A percentile compares a stretch with the other conserved stretches of the same genome.
These are phyloP conservation scores for Saturnispora kantuleensis DNA, from an alignment of 805 yeast genomes.

Conservation along the genomic window DNA sequence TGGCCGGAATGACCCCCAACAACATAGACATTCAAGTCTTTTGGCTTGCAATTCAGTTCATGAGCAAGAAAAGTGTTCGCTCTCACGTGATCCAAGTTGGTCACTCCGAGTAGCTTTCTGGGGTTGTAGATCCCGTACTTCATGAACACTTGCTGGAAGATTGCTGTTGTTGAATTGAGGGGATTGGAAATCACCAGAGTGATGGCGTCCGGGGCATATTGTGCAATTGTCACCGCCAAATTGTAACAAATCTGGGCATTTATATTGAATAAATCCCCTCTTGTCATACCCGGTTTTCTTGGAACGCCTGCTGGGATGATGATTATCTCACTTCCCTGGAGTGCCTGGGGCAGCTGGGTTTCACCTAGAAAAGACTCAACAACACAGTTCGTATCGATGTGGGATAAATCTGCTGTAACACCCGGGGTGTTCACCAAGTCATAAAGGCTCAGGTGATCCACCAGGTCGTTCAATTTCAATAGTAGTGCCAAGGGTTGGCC, in stretches of 20 bases:
- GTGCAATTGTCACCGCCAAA: conserved; percentile 67
- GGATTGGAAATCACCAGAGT: conserved; percentile 86
- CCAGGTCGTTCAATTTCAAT: conserved; percentile 36
- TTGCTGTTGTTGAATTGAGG: conserved; percentile 87
- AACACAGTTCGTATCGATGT: conserved; percentile 40
- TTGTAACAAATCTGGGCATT: conserved; percentile 63
- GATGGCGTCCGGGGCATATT: conserved; percentile 61
- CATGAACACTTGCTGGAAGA: conserved; percentile 72
- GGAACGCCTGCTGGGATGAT: conserved; percentile 56
- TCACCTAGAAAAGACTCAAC: conserved; percentile 31
- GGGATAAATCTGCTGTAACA: conserved; percentile 46
- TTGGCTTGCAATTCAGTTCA: conserved; percentile 37
- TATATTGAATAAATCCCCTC: conserved; percentile 52
- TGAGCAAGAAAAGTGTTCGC: conserved; percentile 62
- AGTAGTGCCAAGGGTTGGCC: conserved; percentile 48
- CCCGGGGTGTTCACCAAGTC: conserved; percentile 50
- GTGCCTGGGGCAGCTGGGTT: conserved; percentile 28
- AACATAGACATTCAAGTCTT: conserved; percentile 58
- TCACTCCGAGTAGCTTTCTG: conserved; percentile 72
- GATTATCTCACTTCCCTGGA: conserved; percentile 38
- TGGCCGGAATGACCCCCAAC: conserved; percentile 95
- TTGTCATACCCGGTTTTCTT: conserved; percentile 57
- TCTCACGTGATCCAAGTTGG: conserved; percentile 79
- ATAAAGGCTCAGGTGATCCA: conserved; percentile 37
- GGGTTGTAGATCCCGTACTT: conserved; percentile 62